phyloP scores from a whole-genome alignment of 2,329 filamentous ascomycete species.

The Paraphaeosphaeria minitans region DNA sequence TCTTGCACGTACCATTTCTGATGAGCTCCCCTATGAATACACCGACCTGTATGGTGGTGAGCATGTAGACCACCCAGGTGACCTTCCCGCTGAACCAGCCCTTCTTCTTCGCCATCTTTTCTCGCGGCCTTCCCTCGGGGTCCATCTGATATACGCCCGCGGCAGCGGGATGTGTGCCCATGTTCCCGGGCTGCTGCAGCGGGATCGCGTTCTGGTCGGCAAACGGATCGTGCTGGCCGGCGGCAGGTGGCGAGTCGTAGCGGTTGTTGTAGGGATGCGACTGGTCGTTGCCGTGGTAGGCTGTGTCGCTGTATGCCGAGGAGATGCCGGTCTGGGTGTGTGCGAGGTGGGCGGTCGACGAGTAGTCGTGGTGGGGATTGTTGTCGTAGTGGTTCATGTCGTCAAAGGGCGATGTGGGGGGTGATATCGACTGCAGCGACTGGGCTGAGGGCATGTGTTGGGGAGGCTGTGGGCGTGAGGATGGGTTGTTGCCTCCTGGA shows the following conservation, averaged over 20 bases:
- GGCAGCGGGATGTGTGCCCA: slow-evolving; percentile 30
- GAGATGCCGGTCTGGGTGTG: slow-evolving; percentile 54
- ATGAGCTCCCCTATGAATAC: slow-evolving; percentile 91
- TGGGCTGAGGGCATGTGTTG: slow-evolving; percentile 28
- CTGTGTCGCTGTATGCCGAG: slow-evolving; percentile 59
- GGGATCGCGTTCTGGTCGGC: slow-evolving; percentile 56
- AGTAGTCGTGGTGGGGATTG: slow-evolving; percentile 55
- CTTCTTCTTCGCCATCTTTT: slow-evolving; percentile 45
- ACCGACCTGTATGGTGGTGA: slow-evolving; percentile 75
- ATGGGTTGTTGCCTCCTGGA: slow-evolving; percentile 38
- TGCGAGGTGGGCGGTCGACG: slow-evolving; percentile 34
- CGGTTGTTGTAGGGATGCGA: slow-evolving; percentile 39
- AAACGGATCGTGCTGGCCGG: slow-evolving; percentile 57
- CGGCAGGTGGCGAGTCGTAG: slow-evolving; percentile 55
- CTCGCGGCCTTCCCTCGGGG: slow-evolving; percentile 45
- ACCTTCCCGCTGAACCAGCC: slow-evolving; percentile 63
- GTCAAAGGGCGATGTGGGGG: slow-evolving; percentile 40
- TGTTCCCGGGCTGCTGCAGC: slow-evolving; percentile 49
- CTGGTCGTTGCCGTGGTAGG: slow-evolving; percentile 59
- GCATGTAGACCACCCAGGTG: slow-evolving; percentile 81
- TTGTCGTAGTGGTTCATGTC: slow-evolving; percentile 53
- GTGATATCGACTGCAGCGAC: slow-evolving; percentile 38
- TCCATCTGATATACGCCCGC: slow-evolving; percentile 43
- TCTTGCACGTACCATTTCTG: slow-evolving; percentile 69
- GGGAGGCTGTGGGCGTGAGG: slow-evolving; percentile 24